A percentile compares a stretch with the other conserved stretches of the same genome.
phyloP scores from a whole-genome alignment of 345 rosid genomes.

The Hibiscus mutabilis region DNA sequence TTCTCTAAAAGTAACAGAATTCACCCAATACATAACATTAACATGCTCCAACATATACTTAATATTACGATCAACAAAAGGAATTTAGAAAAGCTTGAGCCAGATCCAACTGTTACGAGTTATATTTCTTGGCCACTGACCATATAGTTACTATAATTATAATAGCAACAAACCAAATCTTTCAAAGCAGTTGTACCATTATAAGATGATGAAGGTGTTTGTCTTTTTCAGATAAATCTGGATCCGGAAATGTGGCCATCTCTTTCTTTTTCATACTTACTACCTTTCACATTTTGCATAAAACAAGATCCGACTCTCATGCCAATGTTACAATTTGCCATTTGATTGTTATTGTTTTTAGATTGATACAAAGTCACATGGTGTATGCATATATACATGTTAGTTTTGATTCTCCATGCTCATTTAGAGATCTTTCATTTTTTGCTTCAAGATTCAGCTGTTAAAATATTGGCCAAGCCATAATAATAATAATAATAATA shows the following conservation, averaged over 20 bases:
- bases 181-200: background rate
- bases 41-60: background rate
- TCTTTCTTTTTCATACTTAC: background rate
- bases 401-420: background rate
- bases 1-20: too few species aligned
- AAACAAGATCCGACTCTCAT: background rate
- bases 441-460: background rate
- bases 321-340: background rate
- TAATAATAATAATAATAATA: background rate
- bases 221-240: slow-evolving; percentile 15
- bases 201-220: background rate
- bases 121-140: background rate
- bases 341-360: background rate
- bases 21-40: too few species aligned
- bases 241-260: background rate
- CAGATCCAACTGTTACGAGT: background rate
- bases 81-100: background rate
- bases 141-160: background rate
- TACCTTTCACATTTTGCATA: background rate
- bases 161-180: background rate
- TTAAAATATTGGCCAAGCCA: background rate
- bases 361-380: slow-evolving; percentile 5
- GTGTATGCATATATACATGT: background rate
- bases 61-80: background rate
- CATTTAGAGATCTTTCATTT: background rate